phyloP scores from a whole-genome alignment of 2,329 filamentous ascomycete genomes.

The Fusarium dimerum region DNA sequence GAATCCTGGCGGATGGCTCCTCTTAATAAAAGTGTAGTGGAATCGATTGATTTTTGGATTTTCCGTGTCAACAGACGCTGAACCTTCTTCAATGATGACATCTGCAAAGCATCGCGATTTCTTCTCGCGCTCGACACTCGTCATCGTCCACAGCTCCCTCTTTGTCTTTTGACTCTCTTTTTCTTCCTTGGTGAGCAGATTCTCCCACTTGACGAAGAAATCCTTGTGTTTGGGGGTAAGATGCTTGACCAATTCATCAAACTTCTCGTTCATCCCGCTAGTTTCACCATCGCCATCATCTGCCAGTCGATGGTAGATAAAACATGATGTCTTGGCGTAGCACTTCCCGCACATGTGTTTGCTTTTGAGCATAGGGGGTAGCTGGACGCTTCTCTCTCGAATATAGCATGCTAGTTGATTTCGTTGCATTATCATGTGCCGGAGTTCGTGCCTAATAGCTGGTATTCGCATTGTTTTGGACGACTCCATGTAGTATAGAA shows the following conservation, averaged over 20 bases:
- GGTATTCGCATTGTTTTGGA: slow-evolving; percentile 85
- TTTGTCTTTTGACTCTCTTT: slow-evolving; percentile 84
- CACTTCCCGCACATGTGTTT: slow-evolving; percentile 82
- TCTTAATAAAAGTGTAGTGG: slow-evolving; percentile 81
- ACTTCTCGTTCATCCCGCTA: slow-evolving; percentile 79
- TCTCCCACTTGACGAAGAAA: slow-evolving; percentile 96
- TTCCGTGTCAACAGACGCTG: slow-evolving; percentile 67
- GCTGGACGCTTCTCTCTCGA: slow-evolving; percentile 72
- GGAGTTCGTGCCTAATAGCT: slow-evolving; percentile 81
- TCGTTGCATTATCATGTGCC: slow-evolving; percentile 95
- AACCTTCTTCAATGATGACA: slow-evolving; percentile 79
- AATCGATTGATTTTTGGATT: slow-evolving; percentile 88
- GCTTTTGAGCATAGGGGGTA: slow-evolving; percentile 85
- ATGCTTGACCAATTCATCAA: slow-evolving; percentile 77
- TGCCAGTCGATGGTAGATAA: slow-evolving; percentile 88
- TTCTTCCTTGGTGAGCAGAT: slow-evolving; percentile 90
- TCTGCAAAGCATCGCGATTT: slow-evolving; percentile 88
- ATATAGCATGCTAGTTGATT: slow-evolving; percentile 87
- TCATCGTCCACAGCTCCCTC: slow-evolving; percentile 94
- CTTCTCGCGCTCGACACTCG: slow-evolving; percentile 84
- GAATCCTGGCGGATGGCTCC: slow-evolving; percentile 60
- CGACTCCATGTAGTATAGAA: slow-evolving; percentile 93
- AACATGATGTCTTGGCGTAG: slow-evolving; percentile 88
- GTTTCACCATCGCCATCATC: slow-evolving; percentile 81
- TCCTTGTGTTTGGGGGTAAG: slow-evolving; percentile 72